Percentiles rank a stretch among this genome's conserved stretches.
phyloP scores from a whole-genome alignment of 768 basidiomycete genomes.

The Tephrocybe sp. region DNA sequence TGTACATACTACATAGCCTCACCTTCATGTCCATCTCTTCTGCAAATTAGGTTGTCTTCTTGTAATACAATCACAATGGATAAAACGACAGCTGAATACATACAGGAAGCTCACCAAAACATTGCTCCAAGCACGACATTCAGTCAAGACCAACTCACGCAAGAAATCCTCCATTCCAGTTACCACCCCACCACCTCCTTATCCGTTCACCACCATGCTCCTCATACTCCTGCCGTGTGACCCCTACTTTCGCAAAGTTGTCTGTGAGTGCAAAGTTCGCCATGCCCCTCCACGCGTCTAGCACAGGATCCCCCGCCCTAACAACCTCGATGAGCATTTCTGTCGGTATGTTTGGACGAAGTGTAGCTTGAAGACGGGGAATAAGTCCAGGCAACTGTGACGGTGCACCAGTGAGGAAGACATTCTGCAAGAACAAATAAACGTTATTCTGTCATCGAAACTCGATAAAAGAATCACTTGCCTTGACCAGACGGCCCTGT shows the following conservation, averaged over 20 bases:
- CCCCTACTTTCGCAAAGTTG: conserved; percentile 50
- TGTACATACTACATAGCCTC: conserved; percentile 9
- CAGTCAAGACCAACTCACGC: conserved; percentile 5
- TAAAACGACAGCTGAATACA: conserved; percentile 10
- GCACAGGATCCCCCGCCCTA: conserved; percentile 58
- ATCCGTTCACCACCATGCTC: conserved; percentile 88
- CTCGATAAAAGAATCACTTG: conserved; percentile 26
- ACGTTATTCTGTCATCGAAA: background rate
- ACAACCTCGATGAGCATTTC: conserved; percentile 68
- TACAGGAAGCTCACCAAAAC: background rate
- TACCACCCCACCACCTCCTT: conserved; percentile 90
- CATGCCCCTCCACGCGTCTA: conserved; percentile 95
- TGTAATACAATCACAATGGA: conserved; percentile 22
- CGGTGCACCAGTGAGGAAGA: conserved; percentile 86
- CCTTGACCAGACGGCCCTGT: conserved; percentile 73
- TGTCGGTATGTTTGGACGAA: conserved; percentile 86
- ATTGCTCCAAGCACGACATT: background rate
- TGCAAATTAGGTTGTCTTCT: conserved; percentile 19
- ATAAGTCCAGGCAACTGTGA: conserved; percentile 70
- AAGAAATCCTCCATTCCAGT: conserved; percentile 59
- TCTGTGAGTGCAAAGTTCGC: conserved; percentile 63
- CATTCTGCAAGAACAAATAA: conserved; percentile 50
- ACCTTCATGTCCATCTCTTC: conserved; percentile 16
- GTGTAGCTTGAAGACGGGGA: conserved; percentile 61
- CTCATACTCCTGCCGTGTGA: conserved; percentile 82